A percentile compares a stretch with the other conserved stretches of the same genome.
Evolutionary conservation across 2,329 filamentous ascomycete genomes (phyloP).

Genomic region (Biscogniauxia mediterranea): DNA sequence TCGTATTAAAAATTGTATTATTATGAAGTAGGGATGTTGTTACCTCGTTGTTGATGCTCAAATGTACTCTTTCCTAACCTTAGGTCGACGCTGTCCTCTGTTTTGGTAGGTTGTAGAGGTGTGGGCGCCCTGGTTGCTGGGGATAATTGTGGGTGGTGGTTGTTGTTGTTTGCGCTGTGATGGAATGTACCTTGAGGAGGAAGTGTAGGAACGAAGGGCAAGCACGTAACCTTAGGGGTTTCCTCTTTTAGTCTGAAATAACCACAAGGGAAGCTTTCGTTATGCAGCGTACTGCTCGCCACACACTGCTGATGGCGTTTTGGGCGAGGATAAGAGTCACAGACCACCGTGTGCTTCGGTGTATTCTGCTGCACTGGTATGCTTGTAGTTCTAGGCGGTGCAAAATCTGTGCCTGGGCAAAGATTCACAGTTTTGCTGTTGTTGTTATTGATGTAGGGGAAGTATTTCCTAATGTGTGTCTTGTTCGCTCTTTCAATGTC

Average conservation of each 20-base stretch:
- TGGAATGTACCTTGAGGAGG: background rate
- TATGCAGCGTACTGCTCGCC: too few relatives aligned
- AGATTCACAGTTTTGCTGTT: background rate
- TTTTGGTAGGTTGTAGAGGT: background rate
- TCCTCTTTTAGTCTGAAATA: background rate
- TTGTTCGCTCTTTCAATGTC: background rate
- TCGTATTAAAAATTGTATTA: too few relatives aligned
- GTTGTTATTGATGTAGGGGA: background rate
- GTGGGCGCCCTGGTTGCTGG: background rate
- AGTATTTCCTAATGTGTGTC: background rate
- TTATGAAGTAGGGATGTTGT: background rate
- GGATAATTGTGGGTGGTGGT: background rate
- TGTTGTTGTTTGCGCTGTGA: background rate
- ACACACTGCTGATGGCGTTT: too few relatives aligned
- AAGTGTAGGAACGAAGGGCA: background rate
- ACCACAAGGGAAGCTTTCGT: too few relatives aligned
- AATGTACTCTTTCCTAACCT: background rate
- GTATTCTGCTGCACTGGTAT: background rate
- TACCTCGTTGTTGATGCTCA: background rate
- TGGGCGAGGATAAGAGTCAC: too few relatives aligned
- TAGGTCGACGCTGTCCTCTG: background rate
- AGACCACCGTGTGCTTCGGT: background rate
- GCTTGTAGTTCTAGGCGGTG: background rate
- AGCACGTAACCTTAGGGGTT: background rate
- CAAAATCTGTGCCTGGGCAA: too few relatives aligned